Base-by-base conservation (phyloP, 768 basidiomycete species). In the Auriscalpium microsporum region DNA sequence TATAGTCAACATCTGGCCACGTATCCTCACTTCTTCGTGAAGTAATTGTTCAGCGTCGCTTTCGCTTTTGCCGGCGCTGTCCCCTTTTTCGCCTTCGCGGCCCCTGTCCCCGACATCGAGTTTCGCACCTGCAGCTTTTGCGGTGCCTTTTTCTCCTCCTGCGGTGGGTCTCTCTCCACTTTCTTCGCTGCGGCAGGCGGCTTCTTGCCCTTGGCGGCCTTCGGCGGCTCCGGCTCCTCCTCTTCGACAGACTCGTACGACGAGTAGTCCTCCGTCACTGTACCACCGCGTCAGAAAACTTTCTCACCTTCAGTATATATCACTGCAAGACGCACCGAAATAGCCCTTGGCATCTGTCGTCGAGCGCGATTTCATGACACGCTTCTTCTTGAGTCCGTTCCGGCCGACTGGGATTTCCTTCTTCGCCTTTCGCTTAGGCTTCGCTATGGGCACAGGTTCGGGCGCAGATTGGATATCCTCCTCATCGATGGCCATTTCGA, bases 181-280 rank as follows among this genome's bases (percentile, higher is more conserved):
- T 28, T 28, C 28, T 28, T 28, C 28, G 28, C 28, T 7, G 28
- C 28, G 28, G 28, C 28, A 28, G 28, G 2, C 28, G 28, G 28
- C 28, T 53, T 44, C 53, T 64, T 60, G 17, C 57, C 59, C 56
- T 35, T 59, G 56, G 50, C 53, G 9, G 58, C 52, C 42, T 54
- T 54, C 44, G 49, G 40, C 3, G 56, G 52, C 28, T 67, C 75
- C 2, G 68, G 67, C 56, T 78, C 80, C 33, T 83, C 76, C 55
- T 82, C 86, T 8, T 78, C 79, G 8, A 86, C 85, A 9, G 87
- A 89, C 68, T 92, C 89, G 64, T 87, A 91, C 16, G 81, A 81
- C 8, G 87, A 87, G 65, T 87, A 86, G 65, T 91, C 90, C 64
- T 88, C 84, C 38, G 78, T 84, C 14, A 79, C 90, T 91, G 59